Percentiles rank a stretch among this genome's conserved stretches.
Evolutionary conservation across 148 eudicot species (phyloP).

Genomic region (Spergularia bocconei): DNA sequence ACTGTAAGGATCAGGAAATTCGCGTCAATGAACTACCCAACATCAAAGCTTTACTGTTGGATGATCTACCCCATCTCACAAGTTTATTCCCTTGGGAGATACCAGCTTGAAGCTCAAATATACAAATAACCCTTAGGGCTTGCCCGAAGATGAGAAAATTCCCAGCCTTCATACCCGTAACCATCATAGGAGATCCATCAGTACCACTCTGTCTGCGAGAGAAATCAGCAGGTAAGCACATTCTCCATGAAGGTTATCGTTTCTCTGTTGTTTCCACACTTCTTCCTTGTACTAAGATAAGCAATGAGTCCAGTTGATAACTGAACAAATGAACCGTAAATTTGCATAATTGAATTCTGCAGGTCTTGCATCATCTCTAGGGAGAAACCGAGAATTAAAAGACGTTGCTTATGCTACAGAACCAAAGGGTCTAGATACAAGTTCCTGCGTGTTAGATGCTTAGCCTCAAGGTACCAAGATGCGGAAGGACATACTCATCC

Average conservation of each 20-base stretch:
- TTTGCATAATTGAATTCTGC: conserved; percentile 2
- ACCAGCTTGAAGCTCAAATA: conserved; percentile 18
- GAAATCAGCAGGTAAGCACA: conserved; percentile 15
- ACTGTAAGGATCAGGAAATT: background rate
- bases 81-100: conserved; percentile 13
- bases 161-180: conserved; percentile 12
- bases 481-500: background rate
- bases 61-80: conserved; percentile 24
- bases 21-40: conserved; percentile 15
- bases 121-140: conserved; percentile 10
- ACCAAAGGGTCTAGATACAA: background rate
- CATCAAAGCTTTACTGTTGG: conserved; percentile 18
- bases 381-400: background rate
- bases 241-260: conserved; percentile 16
- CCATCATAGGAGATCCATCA: background rate
- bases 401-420: background rate
- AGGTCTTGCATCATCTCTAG: conserved; percentile 11
- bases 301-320: background rate
- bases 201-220: conserved; percentile 16
- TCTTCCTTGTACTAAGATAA: background rate
- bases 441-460: conserved; percentile 14
- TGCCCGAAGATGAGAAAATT: conserved; percentile 22
- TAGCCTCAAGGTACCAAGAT: background rate
- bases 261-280: background rate
- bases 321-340: background rate